Evolutionary conservation across 1,284 basidiomycete genomes (phyloP).

Genomic region (Austropuccinia psidii): DNA sequence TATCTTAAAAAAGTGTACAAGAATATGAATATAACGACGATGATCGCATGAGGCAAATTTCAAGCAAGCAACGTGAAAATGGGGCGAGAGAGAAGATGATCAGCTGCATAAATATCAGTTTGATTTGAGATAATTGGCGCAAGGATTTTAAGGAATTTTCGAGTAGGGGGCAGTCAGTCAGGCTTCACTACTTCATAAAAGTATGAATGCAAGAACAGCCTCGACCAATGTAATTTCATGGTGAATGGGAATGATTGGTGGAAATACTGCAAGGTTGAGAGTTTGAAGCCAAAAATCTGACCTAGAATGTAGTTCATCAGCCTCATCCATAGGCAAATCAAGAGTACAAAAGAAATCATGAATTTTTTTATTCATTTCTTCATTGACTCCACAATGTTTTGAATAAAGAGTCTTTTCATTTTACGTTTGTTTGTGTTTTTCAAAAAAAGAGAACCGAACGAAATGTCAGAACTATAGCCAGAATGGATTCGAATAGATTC

Average conservation of each 20-base stretch:
- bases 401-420: constrained; percentile 24
- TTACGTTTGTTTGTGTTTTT: too few species aligned
- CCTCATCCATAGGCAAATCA: constrained; percentile 62
- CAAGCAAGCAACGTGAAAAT: too few species aligned
- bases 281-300: not conserved
- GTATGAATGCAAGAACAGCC: constrained; percentile 48
- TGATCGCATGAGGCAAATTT: too few species aligned
- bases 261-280: not conserved
- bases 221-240: not conserved
- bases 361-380: constrained; percentile 29
- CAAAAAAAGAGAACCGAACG: not conserved
- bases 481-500: not conserved
- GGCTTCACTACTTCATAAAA: constrained; percentile 58
- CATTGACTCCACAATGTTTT: constrained; percentile 11
- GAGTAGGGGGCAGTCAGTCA: not conserved
- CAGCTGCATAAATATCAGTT: not conserved
- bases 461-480: not conserved
- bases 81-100: not conserved
- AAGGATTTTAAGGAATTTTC: not conserved
- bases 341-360: constrained; percentile 67
- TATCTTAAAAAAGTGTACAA: constrained; percentile 3
- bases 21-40: too few species aligned
- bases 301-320: constrained; percentile 58
- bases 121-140: not conserved
- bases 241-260: not conserved